Percentiles rank a stretch among this genome's conserved stretches.
Conservation (phyloP, 169 alveolate species). For the Plasmodium vivax region DNA sequence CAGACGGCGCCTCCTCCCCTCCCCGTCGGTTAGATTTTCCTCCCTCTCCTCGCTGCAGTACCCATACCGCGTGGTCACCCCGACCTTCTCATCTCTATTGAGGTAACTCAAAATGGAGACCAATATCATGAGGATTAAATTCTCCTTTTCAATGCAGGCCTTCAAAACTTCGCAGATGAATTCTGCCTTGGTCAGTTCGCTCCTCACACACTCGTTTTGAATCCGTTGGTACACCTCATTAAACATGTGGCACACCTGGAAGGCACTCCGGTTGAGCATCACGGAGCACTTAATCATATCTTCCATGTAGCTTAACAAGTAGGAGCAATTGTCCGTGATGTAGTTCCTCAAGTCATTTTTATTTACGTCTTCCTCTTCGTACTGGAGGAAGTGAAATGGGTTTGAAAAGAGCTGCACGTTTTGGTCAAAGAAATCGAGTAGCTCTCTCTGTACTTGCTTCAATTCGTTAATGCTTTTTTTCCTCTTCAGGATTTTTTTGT, state of each 20-base stretch:
- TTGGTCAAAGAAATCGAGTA: slow-evolving; percentile 13
- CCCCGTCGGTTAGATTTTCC: slow-evolving; percentile 19
- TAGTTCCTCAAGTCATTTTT: slow-evolving; percentile 33
- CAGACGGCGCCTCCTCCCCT: slow-evolving; percentile 6
- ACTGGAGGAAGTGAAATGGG: slow-evolving; percentile 54
- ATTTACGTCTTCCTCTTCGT: slow-evolving; percentile 72
- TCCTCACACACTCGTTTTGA: slow-evolving; percentile 12
- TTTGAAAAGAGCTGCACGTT: slow-evolving; percentile 23
- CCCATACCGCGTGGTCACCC: neutral
- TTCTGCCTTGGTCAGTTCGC: slow-evolving; percentile 18
- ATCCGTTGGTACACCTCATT: slow-evolving; percentile 34
- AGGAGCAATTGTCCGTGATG: slow-evolving; percentile 1
- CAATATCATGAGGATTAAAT: slow-evolving; percentile 64
- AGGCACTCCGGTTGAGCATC: slow-evolving; percentile 34
- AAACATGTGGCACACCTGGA: slow-evolving; percentile 35
- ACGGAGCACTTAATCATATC: slow-evolving; percentile 49
- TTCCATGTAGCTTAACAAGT: slow-evolving; percentile 18
- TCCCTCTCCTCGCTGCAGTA: slow-evolving; percentile 14
- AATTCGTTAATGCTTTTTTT: neutral
- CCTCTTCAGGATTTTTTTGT: slow-evolving; percentile 25
- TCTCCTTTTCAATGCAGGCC: slow-evolving; percentile 67
- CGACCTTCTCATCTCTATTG: slow-evolving; percentile 45
- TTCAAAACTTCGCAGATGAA: slow-evolving; percentile 46
- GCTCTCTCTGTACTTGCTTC: slow-evolving; percentile 34
- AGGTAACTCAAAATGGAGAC: slow-evolving; percentile 23